phyloP scores from a whole-genome alignment of 2,329 filamentous ascomycete species.

The Ciborinia camelliae region DNA sequence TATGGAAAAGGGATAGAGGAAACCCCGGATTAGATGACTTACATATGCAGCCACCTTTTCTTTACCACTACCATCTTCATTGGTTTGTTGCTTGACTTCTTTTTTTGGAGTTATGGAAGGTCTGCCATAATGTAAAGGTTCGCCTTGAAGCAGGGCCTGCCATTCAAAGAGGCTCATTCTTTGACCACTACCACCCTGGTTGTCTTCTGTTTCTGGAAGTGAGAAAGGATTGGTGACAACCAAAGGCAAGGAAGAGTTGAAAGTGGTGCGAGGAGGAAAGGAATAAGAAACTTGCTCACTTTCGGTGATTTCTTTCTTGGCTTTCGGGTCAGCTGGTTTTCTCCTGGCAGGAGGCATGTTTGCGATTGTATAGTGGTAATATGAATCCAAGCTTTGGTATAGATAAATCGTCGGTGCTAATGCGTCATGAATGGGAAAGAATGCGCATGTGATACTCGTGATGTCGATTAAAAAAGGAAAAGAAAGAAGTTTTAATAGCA shows the following conservation, averaged over 20 bases:
- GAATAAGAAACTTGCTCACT: constrained; percentile 26
- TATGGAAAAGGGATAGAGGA: neutral
- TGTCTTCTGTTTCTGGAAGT: neutral
- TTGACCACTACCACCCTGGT: too few species aligned
- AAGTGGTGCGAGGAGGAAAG: neutral
- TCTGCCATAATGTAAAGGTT: too few species aligned
- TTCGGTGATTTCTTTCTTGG: constrained; percentile 45
- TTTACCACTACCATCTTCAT: constrained; percentile 46
- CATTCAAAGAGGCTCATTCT: too few species aligned
- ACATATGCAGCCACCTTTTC: constrained; percentile 47
- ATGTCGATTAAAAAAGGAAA: neutral
- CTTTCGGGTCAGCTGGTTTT: constrained; percentile 45
- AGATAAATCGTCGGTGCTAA: neutral
- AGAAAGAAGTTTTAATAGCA: neutral
- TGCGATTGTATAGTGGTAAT: neutral
- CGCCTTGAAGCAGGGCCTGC: too few species aligned
- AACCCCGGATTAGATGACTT: neutral
- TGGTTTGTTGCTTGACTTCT: constrained; percentile 44
- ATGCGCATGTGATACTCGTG: neutral
- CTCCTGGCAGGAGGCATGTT: constrained; percentile 44
- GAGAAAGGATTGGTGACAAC: constrained; percentile 2
- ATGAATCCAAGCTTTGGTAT: neutral
- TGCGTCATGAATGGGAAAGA: neutral
- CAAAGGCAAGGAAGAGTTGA: neutral
- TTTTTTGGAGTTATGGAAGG: too few species aligned